Conservation (phyloP, 2,329 filamentous ascomycete genomes). For the Graphilbum fragrans region DNA sequence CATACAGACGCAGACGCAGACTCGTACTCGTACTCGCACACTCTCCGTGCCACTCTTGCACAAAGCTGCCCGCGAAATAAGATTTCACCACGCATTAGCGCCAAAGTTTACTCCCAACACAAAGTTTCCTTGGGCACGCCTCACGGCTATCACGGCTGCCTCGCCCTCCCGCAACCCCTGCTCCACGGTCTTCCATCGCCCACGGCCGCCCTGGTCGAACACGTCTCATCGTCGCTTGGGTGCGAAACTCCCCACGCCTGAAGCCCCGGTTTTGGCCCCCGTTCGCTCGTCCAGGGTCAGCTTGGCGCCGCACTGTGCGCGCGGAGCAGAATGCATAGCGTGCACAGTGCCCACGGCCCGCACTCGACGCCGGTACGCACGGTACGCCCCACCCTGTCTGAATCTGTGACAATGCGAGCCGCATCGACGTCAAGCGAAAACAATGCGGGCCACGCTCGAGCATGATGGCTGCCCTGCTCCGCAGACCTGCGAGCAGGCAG, state of each 20-base stretch:
- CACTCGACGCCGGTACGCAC: no score
- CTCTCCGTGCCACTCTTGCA: no score
- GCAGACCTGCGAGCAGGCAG: no score
- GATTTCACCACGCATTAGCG: no score
- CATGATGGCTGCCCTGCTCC: background rate
- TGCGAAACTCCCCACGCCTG: slow-evolving; percentile 25
- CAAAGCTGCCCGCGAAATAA: no score
- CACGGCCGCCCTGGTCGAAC: slow-evolving; percentile 6
- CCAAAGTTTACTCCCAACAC: no score
- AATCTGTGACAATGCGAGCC: slow-evolving; percentile 15
- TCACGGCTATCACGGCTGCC: no score
- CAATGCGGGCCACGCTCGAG: background rate
- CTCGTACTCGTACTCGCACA: no score
- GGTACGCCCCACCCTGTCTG: background rate
- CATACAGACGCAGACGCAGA: no score
- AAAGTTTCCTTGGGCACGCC: no score
- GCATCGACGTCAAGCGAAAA: slow-evolving; percentile 13
- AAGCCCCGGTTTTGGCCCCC: slow-evolving; percentile 15
- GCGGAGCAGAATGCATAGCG: background rate
- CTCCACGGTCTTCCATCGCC: no score
- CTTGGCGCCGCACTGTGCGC: background rate
- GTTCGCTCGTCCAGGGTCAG: background rate
- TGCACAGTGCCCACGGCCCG: background rate
- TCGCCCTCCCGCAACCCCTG: no score
- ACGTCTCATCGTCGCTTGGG: slow-evolving; percentile 21